A percentile compares a stretch with the other conserved stretches of the same genome.
Conservation (phyloP, 805 yeast species). For the Ogataea pignaliae region DNA sequence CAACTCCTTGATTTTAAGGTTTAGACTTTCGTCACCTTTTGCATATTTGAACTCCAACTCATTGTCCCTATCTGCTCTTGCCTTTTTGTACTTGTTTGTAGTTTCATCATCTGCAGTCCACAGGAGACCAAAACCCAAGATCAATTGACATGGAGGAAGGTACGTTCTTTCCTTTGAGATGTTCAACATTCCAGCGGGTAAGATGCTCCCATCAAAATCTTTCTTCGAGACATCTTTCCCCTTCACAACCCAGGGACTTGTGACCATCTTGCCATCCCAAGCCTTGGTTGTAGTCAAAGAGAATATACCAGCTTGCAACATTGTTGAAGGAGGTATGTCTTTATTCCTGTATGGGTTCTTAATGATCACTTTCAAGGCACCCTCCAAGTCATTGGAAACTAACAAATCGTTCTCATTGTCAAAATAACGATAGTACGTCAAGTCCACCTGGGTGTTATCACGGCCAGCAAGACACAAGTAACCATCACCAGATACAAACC, state of each 20-base stretch:
- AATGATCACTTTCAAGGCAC: conserved; percentile 71
- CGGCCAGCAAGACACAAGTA: conserved; percentile 84
- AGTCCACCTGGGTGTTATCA: conserved; percentile 73
- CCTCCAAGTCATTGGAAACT: conserved; percentile 71
- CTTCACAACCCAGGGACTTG: conserved; percentile 82
- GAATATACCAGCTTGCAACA: conserved; percentile 85
- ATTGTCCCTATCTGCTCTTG: conserved; percentile 20
- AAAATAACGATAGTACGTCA: conserved; percentile 74
- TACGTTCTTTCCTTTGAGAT: conserved; percentile 50
- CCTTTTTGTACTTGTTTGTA: conserved; percentile 30
- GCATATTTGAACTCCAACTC: conserved; percentile 28
- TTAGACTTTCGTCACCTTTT: conserved; percentile 22
- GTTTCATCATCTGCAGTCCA: conserved; percentile 65
- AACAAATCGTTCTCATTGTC: conserved; percentile 62
- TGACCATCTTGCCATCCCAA: conserved; percentile 81
- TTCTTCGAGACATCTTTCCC: conserved; percentile 67
- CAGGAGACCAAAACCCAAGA: conserved; percentile 83
- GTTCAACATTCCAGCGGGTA: conserved; percentile 60
- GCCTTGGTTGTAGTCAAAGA: conserved; percentile 80
- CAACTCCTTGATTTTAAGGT: conserved; percentile 26
- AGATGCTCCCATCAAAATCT: conserved; percentile 51
- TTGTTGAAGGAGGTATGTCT: conserved; percentile 77
- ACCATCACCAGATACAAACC: conserved; percentile 93
- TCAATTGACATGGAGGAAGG: conserved; percentile 76
- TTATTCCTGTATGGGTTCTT: conserved; percentile 73